These are phyloP conservation scores for Sesbania bispinosa DNA, from an alignment of 306 rosid genomes.

Conservation along the genomic window DNA sequence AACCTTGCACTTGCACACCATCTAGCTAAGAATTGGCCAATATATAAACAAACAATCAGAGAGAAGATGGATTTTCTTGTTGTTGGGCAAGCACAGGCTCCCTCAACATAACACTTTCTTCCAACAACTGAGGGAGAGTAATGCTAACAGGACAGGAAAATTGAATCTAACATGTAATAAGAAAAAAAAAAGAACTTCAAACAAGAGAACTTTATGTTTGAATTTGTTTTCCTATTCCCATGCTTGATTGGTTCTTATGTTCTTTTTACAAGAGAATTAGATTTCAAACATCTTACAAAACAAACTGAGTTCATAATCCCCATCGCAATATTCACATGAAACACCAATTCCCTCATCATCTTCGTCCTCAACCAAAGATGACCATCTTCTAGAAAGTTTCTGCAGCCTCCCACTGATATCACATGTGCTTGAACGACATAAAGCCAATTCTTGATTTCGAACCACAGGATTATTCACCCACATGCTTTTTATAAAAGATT, in stretches of 20 bases:
- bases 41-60: no score
- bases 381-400: not conserved
- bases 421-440: conserved; percentile 12
- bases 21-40: no score
- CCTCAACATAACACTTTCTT: no score
- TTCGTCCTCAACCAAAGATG: not conserved
- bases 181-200: not conserved
- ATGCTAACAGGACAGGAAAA: no score
- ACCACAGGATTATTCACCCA: conserved; percentile 27
- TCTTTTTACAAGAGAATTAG: not conserved
- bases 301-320: conserved; percentile 16
- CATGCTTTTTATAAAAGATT: conserved; percentile 16
- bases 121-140: no score
- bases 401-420: not conserved
- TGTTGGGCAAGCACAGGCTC: no score
- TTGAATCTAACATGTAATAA: no score
- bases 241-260: not conserved
- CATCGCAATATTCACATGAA: conserved; percentile 23
- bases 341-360: not conserved
- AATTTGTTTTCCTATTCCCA: not conserved
- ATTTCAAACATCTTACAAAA: conserved; percentile 19
- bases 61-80: no score
- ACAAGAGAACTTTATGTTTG: not conserved
- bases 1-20: no score
- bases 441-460: not conserved